These are phyloP conservation scores for Podochytrium sp. DNA, from an alignment of 192 early-diverging fungal genomes.

Conservation along the genomic window DNA sequence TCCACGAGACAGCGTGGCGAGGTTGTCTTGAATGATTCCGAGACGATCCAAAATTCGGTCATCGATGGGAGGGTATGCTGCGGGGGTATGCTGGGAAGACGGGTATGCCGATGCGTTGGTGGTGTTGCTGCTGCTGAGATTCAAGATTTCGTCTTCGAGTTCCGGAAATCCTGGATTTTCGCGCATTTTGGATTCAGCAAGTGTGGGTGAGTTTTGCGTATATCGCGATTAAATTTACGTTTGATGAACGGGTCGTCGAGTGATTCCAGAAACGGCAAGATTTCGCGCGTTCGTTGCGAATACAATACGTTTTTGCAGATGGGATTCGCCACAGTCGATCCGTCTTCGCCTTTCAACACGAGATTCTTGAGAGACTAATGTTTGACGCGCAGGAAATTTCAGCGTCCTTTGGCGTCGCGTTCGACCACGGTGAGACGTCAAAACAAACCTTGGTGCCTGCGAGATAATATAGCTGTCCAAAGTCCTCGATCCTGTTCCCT, in stretches of 20 bases:
- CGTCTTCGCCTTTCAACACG: slow-evolving; percentile 14
- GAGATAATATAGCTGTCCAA: slow-evolving; percentile 36
- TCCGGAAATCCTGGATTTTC: slow-evolving; percentile 12
- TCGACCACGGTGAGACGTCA: background rate
- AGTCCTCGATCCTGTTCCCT: slow-evolving; percentile 43
- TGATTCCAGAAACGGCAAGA: slow-evolving; percentile 24
- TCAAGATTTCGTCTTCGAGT: background rate
- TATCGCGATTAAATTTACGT: background rate
- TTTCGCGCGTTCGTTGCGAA: background rate
- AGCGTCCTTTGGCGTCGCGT: too few species aligned
- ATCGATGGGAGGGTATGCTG: background rate
- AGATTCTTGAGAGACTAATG: slow-evolving; percentile 35
- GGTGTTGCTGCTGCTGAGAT: background rate
- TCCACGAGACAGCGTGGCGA: background rate
- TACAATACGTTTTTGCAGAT: slow-evolving; percentile 29
- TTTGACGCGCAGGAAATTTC: background rate
- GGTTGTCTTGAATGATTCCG: background rate
- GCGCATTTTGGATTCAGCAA: background rate
- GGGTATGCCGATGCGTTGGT: background rate
- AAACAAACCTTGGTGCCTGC: slow-evolving; percentile 30
- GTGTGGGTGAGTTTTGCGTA: background rate
- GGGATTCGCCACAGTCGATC: slow-evolving; percentile 26
- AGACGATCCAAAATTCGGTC: background rate
- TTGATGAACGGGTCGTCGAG: slow-evolving; percentile 31
- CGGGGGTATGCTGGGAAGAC: background rate